Evolutionary conservation across 1,284 basidiomycete genomes (phyloP).

Genomic region (Cutaneotrichosporon arboriforme): DNA sequence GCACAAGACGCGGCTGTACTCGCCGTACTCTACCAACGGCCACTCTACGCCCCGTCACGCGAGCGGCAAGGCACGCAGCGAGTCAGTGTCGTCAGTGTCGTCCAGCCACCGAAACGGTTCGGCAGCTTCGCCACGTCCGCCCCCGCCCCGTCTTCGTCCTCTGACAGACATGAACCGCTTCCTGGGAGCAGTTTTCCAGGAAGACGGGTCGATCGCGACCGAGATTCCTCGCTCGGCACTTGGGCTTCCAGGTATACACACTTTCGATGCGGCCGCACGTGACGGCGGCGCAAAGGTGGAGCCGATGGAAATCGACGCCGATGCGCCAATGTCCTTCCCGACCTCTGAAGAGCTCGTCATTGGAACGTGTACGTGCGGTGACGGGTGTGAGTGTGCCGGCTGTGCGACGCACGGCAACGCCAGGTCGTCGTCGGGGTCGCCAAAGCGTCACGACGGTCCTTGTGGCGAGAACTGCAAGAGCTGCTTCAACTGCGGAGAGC

Average conservation of each 20-base stretch:
- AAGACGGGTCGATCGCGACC: slow-evolving; percentile 32
- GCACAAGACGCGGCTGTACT: slow-evolving; percentile 48
- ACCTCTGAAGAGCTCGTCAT: slow-evolving; percentile 42
- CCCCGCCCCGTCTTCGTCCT: slow-evolving; percentile 24
- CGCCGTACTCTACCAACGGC: slow-evolving; percentile 40
- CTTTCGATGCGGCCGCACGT: slow-evolving; percentile 34
- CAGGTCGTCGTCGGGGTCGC: slow-evolving; percentile 8
- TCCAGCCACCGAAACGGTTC: neutral
- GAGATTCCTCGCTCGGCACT: slow-evolving; percentile 39
- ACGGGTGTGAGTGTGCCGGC: slow-evolving; percentile 46
- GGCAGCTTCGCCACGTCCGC: slow-evolving; percentile 9
- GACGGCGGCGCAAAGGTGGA: slow-evolving; percentile 34
- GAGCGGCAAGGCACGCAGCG: slow-evolving; percentile 14
- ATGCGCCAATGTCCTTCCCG: slow-evolving; percentile 37
- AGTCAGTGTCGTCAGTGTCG: slow-evolving; percentile 12
- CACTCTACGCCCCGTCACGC: slow-evolving; percentile 21
- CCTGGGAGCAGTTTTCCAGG: slow-evolving; percentile 38
- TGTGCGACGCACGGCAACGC: slow-evolving; percentile 42
- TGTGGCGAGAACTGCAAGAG: slow-evolving; percentile 39
- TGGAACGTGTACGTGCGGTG: slow-evolving; percentile 46
- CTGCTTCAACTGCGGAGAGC: slow-evolving; percentile 41
- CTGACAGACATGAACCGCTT: slow-evolving; percentile 38
- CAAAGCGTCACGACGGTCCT: slow-evolving; percentile 18
- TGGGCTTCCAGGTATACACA: slow-evolving; percentile 39
- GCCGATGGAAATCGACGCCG: slow-evolving; percentile 31